A percentile compares a stretch with the other conserved stretches of the same genome.
phyloP scores from a whole-genome alignment of 768 basidiomycete genomes.

The Pleurotus ostreatus region DNA sequence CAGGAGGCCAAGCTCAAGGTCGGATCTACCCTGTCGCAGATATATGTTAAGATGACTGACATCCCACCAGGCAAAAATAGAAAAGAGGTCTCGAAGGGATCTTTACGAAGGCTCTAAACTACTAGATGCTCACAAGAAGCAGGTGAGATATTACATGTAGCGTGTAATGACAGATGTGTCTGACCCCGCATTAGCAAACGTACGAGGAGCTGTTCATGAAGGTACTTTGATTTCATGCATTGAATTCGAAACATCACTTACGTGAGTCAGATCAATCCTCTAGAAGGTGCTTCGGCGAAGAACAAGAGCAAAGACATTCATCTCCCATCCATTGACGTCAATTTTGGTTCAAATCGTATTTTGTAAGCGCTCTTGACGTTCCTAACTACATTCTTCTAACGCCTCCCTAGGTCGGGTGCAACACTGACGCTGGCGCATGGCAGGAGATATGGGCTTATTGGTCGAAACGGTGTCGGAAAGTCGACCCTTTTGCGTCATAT shows the following conservation, averaged over 20 bases:
- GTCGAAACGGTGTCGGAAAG: conserved; percentile 94
- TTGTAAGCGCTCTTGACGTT: conserved; percentile 39
- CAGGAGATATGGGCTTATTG: conserved; percentile 88
- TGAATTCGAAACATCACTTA: not conserved
- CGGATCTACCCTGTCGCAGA: not conserved
- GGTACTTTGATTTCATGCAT: conserved; percentile 32
- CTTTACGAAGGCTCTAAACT: conserved; percentile 96
- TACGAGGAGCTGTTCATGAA: conserved; percentile 99
- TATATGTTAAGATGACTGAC: not conserved
- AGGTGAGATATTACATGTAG: conserved; percentile 39
- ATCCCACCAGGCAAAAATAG: conserved; percentile 78
- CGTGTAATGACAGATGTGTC: not conserved
- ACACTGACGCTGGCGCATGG: conserved; percentile 85
- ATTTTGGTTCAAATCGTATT: conserved; percentile 92
- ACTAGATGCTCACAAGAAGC: conserved; percentile 87
- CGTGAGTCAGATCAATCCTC: conserved; percentile 75
- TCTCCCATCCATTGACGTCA: conserved; percentile 91
- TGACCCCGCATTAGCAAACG: conserved; percentile 59
- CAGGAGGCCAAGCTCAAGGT: conserved; percentile 95
- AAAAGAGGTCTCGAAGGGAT: conserved; percentile 87
- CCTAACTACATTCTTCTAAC: conserved; percentile 4
- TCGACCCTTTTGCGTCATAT: conserved; percentile 93
- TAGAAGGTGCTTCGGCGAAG: conserved; percentile 75
- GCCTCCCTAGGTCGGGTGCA: conserved; percentile 63
- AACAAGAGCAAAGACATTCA: conserved; percentile 99